Evolutionary conservation across 768 basidiomycete species (phyloP).

Genomic region (Xerocomus potaroensis): DNA sequence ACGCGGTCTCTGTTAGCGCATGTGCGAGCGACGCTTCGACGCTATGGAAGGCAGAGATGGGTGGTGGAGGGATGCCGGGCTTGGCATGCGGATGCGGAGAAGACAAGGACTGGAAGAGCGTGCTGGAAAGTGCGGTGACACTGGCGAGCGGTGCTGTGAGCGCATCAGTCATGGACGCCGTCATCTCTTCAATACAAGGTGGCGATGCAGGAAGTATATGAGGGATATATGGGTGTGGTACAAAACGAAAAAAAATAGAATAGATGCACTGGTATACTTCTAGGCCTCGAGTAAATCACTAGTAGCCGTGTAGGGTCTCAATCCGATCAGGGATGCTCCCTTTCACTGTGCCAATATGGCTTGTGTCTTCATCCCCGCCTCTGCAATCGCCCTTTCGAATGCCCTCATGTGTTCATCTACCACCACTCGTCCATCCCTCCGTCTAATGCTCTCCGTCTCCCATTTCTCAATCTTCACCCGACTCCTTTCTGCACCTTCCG

Average conservation of each 20-base stretch:
- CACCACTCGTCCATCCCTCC: slow-evolving; percentile 58
- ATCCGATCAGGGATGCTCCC: not conserved
- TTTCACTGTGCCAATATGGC: slow-evolving; percentile 73
- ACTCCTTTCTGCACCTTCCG: slow-evolving; percentile 83
- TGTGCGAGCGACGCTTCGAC: slow-evolving; percentile 63
- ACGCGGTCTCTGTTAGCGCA: slow-evolving; percentile 60
- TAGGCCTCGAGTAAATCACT: slow-evolving; percentile 5
- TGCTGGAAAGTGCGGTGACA: slow-evolving; percentile 59
- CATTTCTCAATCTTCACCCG: slow-evolving; percentile 71
- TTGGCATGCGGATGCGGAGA: slow-evolving; percentile 44
- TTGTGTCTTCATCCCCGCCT: slow-evolving; percentile 72
- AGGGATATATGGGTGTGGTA: slow-evolving; percentile 1
- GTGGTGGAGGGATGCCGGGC: slow-evolving; percentile 37
- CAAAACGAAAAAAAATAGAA: slow-evolving; percentile 24
- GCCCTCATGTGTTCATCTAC: slow-evolving; percentile 77
- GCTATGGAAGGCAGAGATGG: slow-evolving; percentile 52
- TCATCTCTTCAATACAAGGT: not conserved
- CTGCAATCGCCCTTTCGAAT: slow-evolving; percentile 66
- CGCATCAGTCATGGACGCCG: slow-evolving; percentile 50
- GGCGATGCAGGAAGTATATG: not conserved
- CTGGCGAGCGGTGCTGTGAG: slow-evolving; percentile 60
- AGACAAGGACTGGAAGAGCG: slow-evolving; percentile 69
- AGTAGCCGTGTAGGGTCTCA: slow-evolving; percentile 6
- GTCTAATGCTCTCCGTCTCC: slow-evolving; percentile 54
- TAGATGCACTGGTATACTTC: slow-evolving; percentile 16